phyloP scores from a whole-genome alignment of 768 basidiomycete species.

The Hygrocybe coccinea region DNA sequence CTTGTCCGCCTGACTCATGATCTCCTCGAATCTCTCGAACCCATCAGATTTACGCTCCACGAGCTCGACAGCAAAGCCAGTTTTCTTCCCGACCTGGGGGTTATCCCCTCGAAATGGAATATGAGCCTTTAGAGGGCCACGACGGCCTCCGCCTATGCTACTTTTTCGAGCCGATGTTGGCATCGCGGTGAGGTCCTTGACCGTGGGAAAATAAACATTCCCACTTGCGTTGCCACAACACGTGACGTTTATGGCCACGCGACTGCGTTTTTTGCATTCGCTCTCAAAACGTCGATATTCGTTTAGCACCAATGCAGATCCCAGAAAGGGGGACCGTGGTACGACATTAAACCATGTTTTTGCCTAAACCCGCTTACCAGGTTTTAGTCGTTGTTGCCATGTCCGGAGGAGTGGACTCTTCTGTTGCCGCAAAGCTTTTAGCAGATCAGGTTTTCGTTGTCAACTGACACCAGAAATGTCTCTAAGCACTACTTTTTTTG shows the following conservation, averaged over 20 bases:
- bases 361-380: not conserved
- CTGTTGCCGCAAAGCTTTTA: conserved; percentile 76
- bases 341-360: not conserved
- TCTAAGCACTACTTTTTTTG: not conserved
- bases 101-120: conserved; percentile 78
- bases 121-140: conserved; percentile 60
- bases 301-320: not conserved
- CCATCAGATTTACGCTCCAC: conserved; percentile 75
- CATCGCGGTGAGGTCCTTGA: conserved; percentile 27
- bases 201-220: conserved; percentile 5
- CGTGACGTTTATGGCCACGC: not conserved
- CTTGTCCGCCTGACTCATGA: conserved; percentile 65
- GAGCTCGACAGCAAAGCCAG: conserved; percentile 62
- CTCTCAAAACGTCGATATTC: not conserved
- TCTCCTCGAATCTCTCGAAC: conserved; percentile 75
- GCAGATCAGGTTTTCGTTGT: conserved; percentile 50
- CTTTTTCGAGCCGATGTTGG: conserved; percentile 44
- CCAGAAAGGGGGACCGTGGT: conserved; percentile 20
- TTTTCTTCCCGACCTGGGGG: conserved; percentile 73
- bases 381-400: conserved; percentile 79
- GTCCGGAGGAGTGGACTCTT: conserved; percentile 96
- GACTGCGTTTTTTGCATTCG: not conserved
- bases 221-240: not conserved
- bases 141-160: conserved; percentile 42
- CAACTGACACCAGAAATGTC: not conserved